Percentiles rank a stretch among this genome's conserved stretches.
These are phyloP conservation scores for Fomes fomentarius DNA, from an alignment of 1,284 basidiomycete species.

Conservation along the genomic window DNA sequence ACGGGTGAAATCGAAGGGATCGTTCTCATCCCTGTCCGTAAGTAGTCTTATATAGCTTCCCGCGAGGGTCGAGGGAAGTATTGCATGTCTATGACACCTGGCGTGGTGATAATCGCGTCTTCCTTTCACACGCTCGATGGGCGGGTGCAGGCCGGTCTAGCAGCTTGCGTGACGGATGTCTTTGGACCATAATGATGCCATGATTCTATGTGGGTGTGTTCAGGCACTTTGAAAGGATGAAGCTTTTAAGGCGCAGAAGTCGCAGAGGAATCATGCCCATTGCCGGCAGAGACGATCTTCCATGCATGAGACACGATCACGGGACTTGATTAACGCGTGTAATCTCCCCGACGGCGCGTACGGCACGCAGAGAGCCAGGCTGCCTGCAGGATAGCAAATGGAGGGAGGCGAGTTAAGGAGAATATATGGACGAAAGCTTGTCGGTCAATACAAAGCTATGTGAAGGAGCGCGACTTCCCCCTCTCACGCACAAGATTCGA, in stretches of 20 bases:
- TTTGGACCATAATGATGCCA: not conserved
- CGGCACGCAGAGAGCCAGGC: no score
- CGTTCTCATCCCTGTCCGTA: slow-evolving; percentile 8
- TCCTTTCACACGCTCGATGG: slow-evolving; percentile 45
- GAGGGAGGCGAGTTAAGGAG: no score
- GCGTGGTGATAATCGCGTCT: slow-evolving; percentile 45
- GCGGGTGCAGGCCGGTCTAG: not conserved
- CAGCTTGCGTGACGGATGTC: not conserved
- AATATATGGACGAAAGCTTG: no score
- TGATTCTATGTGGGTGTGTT: no score
- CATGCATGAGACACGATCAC: not conserved
- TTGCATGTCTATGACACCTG: slow-evolving; percentile 11
- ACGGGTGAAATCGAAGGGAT: slow-evolving; percentile 8
- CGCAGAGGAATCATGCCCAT: no score
- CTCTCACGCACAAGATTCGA: slow-evolving; percentile 1
- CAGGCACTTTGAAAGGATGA: no score
- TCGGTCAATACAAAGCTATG: not conserved
- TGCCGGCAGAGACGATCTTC: no score
- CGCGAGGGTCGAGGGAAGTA: slow-evolving; percentile 6
- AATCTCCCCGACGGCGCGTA: no score
- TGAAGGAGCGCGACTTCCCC: no score
- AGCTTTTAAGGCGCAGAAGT: no score
- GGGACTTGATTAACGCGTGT: not conserved
- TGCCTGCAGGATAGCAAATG: no score
- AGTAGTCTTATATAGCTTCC: slow-evolving; percentile 20